phyloP scores from a whole-genome alignment of 352 stramenopile species.

The Phytophthora sansomeana region DNA sequence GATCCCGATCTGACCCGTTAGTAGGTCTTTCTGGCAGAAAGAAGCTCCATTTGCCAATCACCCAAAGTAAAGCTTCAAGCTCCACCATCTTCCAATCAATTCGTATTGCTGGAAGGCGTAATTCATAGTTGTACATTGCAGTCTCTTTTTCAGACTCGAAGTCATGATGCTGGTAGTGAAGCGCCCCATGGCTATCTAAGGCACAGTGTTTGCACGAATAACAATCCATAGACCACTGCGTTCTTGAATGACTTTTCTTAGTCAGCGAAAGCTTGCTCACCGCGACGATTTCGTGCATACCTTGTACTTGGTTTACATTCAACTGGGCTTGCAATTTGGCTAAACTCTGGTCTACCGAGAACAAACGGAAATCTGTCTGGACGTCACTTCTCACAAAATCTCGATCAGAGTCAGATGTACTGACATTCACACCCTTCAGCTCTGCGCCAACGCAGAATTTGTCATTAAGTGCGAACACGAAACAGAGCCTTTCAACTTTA shows the following conservation, averaged over 20 bases:
- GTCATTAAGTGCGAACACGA: constrained; percentile 70
- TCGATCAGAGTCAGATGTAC: constrained; percentile 44
- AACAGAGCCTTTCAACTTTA: constrained; percentile 51
- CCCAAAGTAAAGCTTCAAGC: constrained; percentile 71
- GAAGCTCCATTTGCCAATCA: constrained; percentile 82
- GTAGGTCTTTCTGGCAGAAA: constrained; percentile 58
- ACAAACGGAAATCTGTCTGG: constrained; percentile 40
- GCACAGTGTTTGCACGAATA: constrained; percentile 59
- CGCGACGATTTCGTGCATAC: constrained; percentile 55
- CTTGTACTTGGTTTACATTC: constrained; percentile 24
- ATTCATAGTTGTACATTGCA: constrained; percentile 78
- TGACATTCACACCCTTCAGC: constrained; percentile 42
- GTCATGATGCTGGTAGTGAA: constrained; percentile 33
- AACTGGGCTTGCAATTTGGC: constrained; percentile 40
- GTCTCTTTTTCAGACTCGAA: constrained; percentile 42
- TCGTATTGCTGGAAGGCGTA: constrained; percentile 52
- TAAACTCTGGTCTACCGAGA: constrained; percentile 46
- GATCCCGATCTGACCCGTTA: constrained; percentile 33
- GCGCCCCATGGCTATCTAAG: constrained; percentile 14
- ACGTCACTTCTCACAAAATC: constrained; percentile 50
- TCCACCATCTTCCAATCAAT: constrained; percentile 64
- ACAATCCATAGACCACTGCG: constrained; percentile 50
- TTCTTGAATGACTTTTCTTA: constrained; percentile 62
- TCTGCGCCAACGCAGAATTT: constrained; percentile 64
- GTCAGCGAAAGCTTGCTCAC: constrained; percentile 41